phyloP scores from a whole-genome alignment of 441 rosid genomes.

The Capsella rubella region DNA sequence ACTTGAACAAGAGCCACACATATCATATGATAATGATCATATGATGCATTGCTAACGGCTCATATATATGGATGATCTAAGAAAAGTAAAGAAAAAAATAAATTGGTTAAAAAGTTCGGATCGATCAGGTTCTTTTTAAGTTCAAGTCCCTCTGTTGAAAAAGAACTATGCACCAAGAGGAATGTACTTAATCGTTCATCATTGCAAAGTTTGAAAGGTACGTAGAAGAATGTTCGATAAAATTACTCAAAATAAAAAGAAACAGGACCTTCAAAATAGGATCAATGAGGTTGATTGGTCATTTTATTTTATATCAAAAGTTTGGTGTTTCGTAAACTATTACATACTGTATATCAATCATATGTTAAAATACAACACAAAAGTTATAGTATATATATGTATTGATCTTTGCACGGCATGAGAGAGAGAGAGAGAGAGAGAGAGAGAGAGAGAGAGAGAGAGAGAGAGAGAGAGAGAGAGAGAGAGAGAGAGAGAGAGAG shows the following conservation, averaged over 20 bases:
- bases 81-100: too few species aligned
- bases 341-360: not conserved
- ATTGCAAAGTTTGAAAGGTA: not conserved
- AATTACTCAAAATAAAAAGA: not conserved
- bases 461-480: not conserved
- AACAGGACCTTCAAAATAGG: conserved; percentile 3
- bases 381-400: not conserved
- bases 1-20: conserved; percentile 43
- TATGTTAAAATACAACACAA: not conserved
- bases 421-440: not conserved
- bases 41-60: conserved; percentile 1
- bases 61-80: not conserved
- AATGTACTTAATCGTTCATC: not conserved
- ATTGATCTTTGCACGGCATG: conserved; percentile 25
- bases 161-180: not conserved
- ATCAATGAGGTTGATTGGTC: not conserved
- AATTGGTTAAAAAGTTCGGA: not conserved
- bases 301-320: not conserved
- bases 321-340: not conserved
- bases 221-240: not conserved
- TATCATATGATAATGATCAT: conserved; percentile 29
- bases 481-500: conserved; percentile 15
- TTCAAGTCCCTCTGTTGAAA: not conserved
- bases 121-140: not conserved
- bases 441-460: conserved; percentile 5